Evolutionary conservation across 441 rosid genomes (phyloP).

Genomic region (Biscutella auriculata): DNA sequence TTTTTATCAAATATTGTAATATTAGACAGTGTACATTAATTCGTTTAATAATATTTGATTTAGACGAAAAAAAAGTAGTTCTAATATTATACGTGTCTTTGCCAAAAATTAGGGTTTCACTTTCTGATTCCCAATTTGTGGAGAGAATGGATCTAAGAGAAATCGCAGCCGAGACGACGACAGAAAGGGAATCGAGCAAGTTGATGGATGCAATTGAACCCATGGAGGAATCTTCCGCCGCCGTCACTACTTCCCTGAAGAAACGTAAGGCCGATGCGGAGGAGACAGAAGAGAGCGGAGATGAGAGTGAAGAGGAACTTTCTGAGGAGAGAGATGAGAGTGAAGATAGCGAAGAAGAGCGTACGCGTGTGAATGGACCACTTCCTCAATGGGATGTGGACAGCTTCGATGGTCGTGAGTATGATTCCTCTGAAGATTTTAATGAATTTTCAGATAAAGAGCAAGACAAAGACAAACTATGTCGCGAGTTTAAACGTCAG

Average conservation of each 20-base stretch:
- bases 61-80: too few species aligned
- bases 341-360: neutral
- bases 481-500: neutral
- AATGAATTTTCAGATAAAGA: neutral
- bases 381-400: conserved; percentile 3
- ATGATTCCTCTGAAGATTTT: neutral
- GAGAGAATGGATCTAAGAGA: neutral
- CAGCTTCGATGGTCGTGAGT: neutral
- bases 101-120: too few species aligned
- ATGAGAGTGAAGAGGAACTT: too few species aligned
- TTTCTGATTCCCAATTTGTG: too few species aligned
- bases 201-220: neutral
- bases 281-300: neutral
- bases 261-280: neutral
- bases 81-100: too few species aligned
- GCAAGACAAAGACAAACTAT: neutral
- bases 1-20: too few species aligned
- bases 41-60: too few species aligned
- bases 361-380: neutral
- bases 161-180: neutral
- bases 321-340: neutral
- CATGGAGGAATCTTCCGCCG: neutral
- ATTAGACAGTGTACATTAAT: too few species aligned
- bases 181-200: neutral
- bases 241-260: too few species aligned